These are phyloP conservation scores for Termitomyces sp. DNA, from an alignment of 768 basidiomycete genomes.

Conservation along the genomic window DNA sequence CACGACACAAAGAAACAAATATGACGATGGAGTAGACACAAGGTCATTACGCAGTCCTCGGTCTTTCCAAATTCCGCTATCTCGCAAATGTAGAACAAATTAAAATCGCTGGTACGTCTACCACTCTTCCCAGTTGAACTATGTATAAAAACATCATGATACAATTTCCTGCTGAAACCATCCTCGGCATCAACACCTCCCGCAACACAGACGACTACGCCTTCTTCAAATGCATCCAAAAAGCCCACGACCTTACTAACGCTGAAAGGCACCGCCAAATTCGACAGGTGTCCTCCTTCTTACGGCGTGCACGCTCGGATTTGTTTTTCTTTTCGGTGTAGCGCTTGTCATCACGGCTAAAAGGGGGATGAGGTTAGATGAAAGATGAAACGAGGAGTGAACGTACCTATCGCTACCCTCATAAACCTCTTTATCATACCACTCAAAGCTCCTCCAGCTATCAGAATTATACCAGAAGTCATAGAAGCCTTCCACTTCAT, in stretches of 20 bases:
- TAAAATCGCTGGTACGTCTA: constrained; percentile 85
- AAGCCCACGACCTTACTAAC: constrained; percentile 92
- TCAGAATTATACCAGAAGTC: constrained; percentile 99
- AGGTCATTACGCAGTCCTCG: constrained; percentile 97
- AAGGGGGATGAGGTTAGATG: neutral
- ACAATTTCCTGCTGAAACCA: constrained; percentile 26
- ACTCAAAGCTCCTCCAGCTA: constrained; percentile 97
- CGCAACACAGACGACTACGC: constrained; percentile 93
- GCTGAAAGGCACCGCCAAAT: constrained; percentile 84
- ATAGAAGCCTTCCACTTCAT: constrained; percentile 89
- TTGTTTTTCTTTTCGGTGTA: constrained; percentile 99
- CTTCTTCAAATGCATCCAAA: constrained; percentile 99
- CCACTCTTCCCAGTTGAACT: constrained; percentile 1
- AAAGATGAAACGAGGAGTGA: neutral
- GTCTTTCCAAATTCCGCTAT: constrained; percentile 87
- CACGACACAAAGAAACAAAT: too few species aligned
- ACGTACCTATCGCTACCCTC: constrained; percentile 91
- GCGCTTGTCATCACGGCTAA: constrained; percentile 94
- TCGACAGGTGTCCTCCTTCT: constrained; percentile 99
- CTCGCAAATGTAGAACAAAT: constrained; percentile 91
- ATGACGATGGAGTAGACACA: constrained; percentile 63
- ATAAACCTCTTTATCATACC: constrained; percentile 96
- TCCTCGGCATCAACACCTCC: constrained; percentile 50
- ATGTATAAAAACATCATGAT: neutral
- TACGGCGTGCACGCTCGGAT: constrained; percentile 88